phyloP scores from a whole-genome alignment of 2,329 filamentous ascomycete species.

The Huntiella abstrusa region DNA sequence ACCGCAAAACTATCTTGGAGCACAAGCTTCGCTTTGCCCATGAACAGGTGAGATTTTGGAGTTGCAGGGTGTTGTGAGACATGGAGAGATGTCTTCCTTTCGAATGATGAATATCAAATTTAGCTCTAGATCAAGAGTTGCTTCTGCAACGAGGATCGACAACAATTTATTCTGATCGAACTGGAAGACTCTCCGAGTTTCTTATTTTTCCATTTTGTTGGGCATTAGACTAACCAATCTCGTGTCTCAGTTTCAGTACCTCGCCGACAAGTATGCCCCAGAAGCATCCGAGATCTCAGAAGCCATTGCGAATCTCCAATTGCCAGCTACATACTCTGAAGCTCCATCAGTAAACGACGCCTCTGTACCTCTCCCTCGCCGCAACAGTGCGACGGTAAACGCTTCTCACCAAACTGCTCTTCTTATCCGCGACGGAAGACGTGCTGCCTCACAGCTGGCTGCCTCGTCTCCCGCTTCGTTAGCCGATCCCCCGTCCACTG shows the following conservation, averaged over 20 bases:
- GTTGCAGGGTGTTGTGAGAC: neutral
- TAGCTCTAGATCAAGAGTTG: constrained; percentile 78
- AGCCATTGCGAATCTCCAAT: constrained; percentile 46
- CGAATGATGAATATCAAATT: constrained; percentile 27
- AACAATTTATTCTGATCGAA: constrained; percentile 25
- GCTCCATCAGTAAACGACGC: constrained; percentile 29
- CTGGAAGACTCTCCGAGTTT: constrained; percentile 7
- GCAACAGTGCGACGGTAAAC: constrained; percentile 21
- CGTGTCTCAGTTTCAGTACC: constrained; percentile 36
- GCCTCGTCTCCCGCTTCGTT: constrained; percentile 24
- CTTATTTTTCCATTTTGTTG: neutral
- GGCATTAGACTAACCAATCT: constrained; percentile 1
- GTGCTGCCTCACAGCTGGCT: constrained; percentile 34
- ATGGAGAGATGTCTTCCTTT: constrained; percentile 5
- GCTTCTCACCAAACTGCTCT: constrained; percentile 41
- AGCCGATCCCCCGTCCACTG: constrained; percentile 32
- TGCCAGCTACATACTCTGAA: constrained; percentile 31
- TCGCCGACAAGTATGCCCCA: constrained; percentile 50
- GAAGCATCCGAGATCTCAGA: constrained; percentile 46
- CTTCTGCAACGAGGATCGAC: constrained; percentile 43
- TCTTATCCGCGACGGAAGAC: constrained; percentile 44
- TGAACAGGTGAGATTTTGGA: constrained; percentile 35
- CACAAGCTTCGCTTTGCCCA: constrained; percentile 49
- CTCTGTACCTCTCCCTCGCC: constrained; percentile 35
- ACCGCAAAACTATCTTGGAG: constrained; percentile 45